A percentile compares a stretch with the other conserved stretches of the same genome.
Conservation (phyloP, 1,139 yeast species). For the Debaryomyces psychrophilus region DNA sequence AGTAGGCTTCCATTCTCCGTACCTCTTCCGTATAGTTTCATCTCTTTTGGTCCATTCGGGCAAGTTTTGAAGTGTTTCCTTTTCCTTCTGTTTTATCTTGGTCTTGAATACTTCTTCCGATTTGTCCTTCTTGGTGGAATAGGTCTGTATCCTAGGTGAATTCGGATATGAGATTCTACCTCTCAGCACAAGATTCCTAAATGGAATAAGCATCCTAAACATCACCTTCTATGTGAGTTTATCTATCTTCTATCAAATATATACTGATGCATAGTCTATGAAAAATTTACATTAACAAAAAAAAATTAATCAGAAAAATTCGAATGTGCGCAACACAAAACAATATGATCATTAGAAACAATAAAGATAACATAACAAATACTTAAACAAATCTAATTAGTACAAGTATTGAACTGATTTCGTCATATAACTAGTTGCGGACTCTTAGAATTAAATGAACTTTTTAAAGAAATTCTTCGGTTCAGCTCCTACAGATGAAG, state of each 20-base stretch:
- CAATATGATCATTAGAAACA: background rate
- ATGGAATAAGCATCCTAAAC: background rate
- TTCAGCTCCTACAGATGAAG: conserved; percentile 62
- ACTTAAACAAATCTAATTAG: background rate
- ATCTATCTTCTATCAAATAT: background rate
- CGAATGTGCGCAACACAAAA: conserved; percentile 4
- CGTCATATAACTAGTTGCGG: background rate
- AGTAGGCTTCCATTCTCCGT: conserved; percentile 71
- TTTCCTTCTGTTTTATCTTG: conserved; percentile 18
- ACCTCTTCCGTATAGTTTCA: conserved; percentile 59
- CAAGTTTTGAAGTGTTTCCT: conserved; percentile 11
- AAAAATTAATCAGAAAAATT: conserved; percentile 1
- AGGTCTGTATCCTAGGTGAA: background rate
- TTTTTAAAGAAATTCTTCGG: conserved; percentile 73
- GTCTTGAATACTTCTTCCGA: conserved; percentile 19
- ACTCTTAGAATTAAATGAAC: conserved; percentile 55
- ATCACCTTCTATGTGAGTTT: background rate
- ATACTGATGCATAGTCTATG: background rate
- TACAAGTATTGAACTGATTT: background rate
- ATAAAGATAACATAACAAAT: conserved; percentile 1
- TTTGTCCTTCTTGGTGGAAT: conserved; percentile 9
- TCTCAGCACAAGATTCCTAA: background rate
- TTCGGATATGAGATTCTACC: background rate
- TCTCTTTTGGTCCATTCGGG: conserved; percentile 71
- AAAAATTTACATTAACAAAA: background rate